phyloP scores from a whole-genome alignment of 2,329 filamentous ascomycete species.

The Xylariaceae sp. region DNA sequence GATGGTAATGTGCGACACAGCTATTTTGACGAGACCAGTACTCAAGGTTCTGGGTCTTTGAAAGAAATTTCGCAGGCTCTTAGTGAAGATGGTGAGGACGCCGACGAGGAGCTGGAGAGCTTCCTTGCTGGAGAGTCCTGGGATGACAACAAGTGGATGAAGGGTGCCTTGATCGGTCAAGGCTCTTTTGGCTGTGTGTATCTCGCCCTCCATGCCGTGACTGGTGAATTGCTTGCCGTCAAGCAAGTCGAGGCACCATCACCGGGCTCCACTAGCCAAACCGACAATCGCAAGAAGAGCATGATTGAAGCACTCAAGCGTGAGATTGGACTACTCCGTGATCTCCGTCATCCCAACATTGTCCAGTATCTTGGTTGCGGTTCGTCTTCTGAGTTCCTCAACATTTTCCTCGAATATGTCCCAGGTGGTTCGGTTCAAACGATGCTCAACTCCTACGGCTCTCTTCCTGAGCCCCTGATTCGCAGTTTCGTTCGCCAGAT shows the following conservation, averaged over 20 bases:
- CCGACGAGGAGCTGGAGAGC: conserved; percentile 81
- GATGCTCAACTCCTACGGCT: conserved; percentile 98
- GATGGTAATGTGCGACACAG: conserved; percentile 69
- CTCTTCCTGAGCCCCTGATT: conserved; percentile 86
- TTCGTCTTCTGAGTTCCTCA: conserved; percentile 84
- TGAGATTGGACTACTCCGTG: conserved; percentile 89
- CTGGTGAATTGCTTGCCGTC: conserved; percentile 93
- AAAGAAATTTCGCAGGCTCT: conserved; percentile 82
- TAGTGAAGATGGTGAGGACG: conserved; percentile 86
- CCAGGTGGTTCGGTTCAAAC: conserved; percentile 95
- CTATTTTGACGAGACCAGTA: conserved; percentile 79
- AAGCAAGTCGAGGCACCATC: conserved; percentile 94
- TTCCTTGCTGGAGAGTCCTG: conserved; percentile 91
- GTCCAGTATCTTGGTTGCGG: conserved; percentile 97
- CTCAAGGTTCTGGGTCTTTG: conserved; percentile 68
- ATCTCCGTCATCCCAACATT: conserved; percentile 93
- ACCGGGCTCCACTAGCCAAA: conserved; percentile 71
- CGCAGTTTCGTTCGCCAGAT: conserved; percentile 97
- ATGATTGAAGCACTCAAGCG: conserved; percentile 98
- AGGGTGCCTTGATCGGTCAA: conserved; percentile 93
- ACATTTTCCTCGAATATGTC: conserved; percentile 99
- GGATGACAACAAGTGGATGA: conserved; percentile 99
- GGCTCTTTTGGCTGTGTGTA: conserved; percentile 96
- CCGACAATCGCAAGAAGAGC: conserved; percentile 87
- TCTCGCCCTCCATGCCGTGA: conserved; percentile 89